phyloP scores from a whole-genome alignment of 1,139 yeast genomes.

The Scheffersomyces segobiensis region DNA sequence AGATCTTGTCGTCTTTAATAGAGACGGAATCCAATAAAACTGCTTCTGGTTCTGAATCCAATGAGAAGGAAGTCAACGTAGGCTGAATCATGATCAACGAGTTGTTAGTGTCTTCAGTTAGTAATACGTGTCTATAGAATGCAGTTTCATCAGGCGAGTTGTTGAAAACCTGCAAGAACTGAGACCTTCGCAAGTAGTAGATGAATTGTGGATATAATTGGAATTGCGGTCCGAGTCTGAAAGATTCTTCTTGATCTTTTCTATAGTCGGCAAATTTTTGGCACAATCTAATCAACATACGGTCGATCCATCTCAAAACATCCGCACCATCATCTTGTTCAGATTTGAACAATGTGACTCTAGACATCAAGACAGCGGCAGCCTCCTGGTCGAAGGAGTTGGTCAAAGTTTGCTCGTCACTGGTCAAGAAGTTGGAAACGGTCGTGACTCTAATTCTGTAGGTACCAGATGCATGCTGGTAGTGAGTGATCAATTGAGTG shows the following conservation, averaged over 20 bases:
- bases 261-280: constrained; percentile 54
- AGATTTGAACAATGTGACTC: constrained; percentile 88
- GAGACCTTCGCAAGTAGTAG: constrained; percentile 94
- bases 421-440: constrained; percentile 62
- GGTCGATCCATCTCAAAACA: constrained; percentile 53
- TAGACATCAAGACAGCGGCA: constrained; percentile 93
- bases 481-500: constrained; percentile 72
- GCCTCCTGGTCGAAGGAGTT: constrained; percentile 97
- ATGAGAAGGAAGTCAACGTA: constrained; percentile 82
- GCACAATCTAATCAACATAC: constrained; percentile 52
- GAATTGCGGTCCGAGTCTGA: constrained; percentile 49
- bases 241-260: constrained; percentile 48
- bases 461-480: constrained; percentile 79
- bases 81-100: constrained; percentile 98
- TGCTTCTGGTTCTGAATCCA: constrained; percentile 82
- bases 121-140: constrained; percentile 88
- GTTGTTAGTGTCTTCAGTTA: constrained; percentile 88
- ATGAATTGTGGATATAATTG: constrained; percentile 86
- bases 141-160: constrained; percentile 99
- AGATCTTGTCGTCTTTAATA: constrained; percentile 82
- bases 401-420: constrained; percentile 50
- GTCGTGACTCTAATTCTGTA: constrained; percentile 92
- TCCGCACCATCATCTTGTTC: constrained; percentile 66
- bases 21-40: constrained; percentile 95
- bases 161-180: constrained; percentile 93